A percentile compares a stretch with the other conserved stretches of the same genome.
Evolutionary conservation across 306 rosid genomes (phyloP).

Genomic region (Amphicarpaea edgeworthii): DNA sequence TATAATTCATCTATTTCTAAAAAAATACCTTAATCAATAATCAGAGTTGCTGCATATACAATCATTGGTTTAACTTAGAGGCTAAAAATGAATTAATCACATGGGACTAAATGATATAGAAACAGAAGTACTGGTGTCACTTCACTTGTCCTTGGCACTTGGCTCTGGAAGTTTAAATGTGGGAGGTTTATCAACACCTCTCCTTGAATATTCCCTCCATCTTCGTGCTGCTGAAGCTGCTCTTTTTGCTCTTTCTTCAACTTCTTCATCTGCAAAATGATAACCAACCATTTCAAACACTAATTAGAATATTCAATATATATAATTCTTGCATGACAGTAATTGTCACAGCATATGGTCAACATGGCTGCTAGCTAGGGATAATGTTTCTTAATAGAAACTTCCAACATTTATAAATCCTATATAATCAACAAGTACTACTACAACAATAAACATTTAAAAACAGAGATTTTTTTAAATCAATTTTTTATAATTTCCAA

Average conservation of each 20-base stretch:
- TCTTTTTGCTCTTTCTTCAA: conserved; percentile 67
- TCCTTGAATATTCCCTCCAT: conserved; percentile 94
- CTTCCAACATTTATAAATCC: not conserved
- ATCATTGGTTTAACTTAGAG: conserved; percentile 34
- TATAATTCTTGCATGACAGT: not conserved
- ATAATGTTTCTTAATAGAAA: not conserved
- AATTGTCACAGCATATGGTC: conserved; percentile 5
- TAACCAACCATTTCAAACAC: conserved; percentile 21
- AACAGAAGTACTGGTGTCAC: conserved; percentile 31
- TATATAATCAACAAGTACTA: not conserved
- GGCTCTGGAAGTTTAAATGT: conserved; percentile 83
- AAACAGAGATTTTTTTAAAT: not conserved
- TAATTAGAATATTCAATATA: conserved; percentile 12
- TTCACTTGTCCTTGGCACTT: conserved; percentile 56
- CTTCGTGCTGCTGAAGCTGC: conserved; percentile 83
- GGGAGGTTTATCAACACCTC: conserved; percentile 81
- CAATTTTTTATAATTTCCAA: not conserved
- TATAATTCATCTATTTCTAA: conserved; percentile 1
- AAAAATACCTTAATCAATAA: conserved; percentile 11
- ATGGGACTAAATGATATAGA: conserved; percentile 22
- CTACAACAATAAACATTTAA: not conserved
- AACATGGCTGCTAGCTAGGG: not conserved
- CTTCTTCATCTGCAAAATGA: conserved; percentile 68
- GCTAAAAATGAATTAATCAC: conserved; percentile 43
- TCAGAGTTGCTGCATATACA: conserved; percentile 41